Base-by-base conservation (phyloP, 805 yeast genomes). In the Candida cerambycidarum region DNA sequence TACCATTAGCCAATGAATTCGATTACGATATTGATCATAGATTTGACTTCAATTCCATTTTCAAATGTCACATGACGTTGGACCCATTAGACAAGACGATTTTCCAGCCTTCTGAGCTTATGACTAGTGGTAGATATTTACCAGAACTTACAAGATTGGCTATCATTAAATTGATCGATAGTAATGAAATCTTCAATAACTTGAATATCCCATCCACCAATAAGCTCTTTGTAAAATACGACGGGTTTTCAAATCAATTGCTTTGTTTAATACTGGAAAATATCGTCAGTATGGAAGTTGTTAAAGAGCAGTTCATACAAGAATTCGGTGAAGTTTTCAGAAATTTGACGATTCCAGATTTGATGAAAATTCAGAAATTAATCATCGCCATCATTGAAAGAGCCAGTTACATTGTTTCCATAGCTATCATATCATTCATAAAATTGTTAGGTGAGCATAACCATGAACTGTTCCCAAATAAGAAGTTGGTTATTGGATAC, bases 91-190 rank as follows among this genome's bases (percentile, higher is more conserved):
- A 42, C 5, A 44, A 50, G 28, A 41, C 54, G 11, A 56, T 77
- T 9, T 76, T 75, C 52, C 84, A 79, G 54, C 86, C 85, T 1
- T 57, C 73, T 23, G 85, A 80, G 55, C 61, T 75, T 45, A 56
- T 79, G 59, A 68, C 80, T 23, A 63, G 79, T 18, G 83, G 84
- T 1, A 60, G 85, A 46, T 78, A 79, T 55, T 57, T 80, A 31
- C 76, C 80, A 25, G 85, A 80, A 53, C 51, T 78, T 41, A 53
- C 76, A 5, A 60, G 85, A 34, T 54, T 75, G 36, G 69, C 68
- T 3, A 37, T 76, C 30, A 45, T 62, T 13, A 75, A 66, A 34
- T 48, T 71, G 52, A 52, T 61, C 16, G 57, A 55, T 11, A 45
- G 44, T 12, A 41, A 52, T 21, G 66, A 62, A 48, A 41, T 69